Percentiles rank a stretch among this genome's conserved stretches.
These are phyloP conservation scores for Talaromyces sp. DNA, from an alignment of 2,329 filamentous ascomycete genomes.

Conservation along the genomic window DNA sequence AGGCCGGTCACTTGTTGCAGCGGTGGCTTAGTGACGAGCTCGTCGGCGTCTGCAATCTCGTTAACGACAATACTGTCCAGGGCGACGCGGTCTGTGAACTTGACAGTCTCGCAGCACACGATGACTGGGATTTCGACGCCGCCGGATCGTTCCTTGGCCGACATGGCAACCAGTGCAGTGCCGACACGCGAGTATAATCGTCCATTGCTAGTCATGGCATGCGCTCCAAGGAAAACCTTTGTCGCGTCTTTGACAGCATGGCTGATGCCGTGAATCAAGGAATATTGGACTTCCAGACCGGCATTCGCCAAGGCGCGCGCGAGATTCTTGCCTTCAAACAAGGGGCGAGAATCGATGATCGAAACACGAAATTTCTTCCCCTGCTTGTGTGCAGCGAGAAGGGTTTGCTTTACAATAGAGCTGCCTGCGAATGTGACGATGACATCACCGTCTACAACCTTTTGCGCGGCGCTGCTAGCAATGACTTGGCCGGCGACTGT, in stretches of 20 bases:
- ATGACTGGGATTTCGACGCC: slow-evolving; percentile 69
- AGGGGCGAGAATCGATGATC: slow-evolving; percentile 69
- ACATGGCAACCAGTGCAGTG: slow-evolving; percentile 79
- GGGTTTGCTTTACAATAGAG: slow-evolving; percentile 75
- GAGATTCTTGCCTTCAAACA: slow-evolving; percentile 65
- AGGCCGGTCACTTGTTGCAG: slow-evolving; percentile 28
- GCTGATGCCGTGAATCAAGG: slow-evolving; percentile 69
- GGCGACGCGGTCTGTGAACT: slow-evolving; percentile 85
- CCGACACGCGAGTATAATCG: slow-evolving; percentile 82
- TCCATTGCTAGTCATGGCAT: slow-evolving; percentile 94
- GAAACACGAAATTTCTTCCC: slow-evolving; percentile 78
- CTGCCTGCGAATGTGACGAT: slow-evolving; percentile 84
- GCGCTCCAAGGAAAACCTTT: slow-evolving; percentile 76
- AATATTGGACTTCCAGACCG: slow-evolving; percentile 74
- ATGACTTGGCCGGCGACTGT: slow-evolving; percentile 83
- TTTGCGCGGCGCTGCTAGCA: slow-evolving; percentile 64
- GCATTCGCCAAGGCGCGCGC: slow-evolving; percentile 63
- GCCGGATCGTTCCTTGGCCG: slow-evolving; percentile 57
- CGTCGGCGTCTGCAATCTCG: slow-evolving; percentile 74
- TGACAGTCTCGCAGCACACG: slow-evolving; percentile 89
- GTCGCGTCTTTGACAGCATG: slow-evolving; percentile 66
- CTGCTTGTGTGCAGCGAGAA: slow-evolving; percentile 63
- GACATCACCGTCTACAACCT: slow-evolving; percentile 73
- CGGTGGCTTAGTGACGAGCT: slow-evolving; percentile 43
- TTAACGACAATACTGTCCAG: slow-evolving; percentile 92